Evolutionary conservation across 2,329 filamentous ascomycete genomes (phyloP).

Genomic region (Penicillium sp.): DNA sequence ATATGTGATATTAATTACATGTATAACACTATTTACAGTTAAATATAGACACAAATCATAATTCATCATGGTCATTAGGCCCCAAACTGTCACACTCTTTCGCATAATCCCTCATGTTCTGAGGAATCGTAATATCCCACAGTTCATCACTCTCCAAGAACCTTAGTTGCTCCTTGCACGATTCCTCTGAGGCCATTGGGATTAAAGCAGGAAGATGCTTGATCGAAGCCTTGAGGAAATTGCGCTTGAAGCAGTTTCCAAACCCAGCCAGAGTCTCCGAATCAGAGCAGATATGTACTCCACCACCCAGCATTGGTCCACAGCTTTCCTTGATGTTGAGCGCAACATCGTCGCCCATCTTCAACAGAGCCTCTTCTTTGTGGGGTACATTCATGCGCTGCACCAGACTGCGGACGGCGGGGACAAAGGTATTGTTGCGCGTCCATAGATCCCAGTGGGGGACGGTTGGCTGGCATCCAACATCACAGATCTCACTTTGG

Average conservation of each 20-base stretch:
- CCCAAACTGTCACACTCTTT: constrained; percentile 30
- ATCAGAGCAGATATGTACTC: constrained; percentile 36
- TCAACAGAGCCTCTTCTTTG: constrained; percentile 32
- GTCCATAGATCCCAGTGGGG: constrained; percentile 40
- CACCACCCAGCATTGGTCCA: constrained; percentile 31
- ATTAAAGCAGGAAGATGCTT: constrained; percentile 31
- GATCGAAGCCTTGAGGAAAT: constrained; percentile 34
- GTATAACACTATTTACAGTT: constrained; percentile 2
- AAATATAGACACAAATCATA: constrained; percentile 11
- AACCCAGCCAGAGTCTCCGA: constrained; percentile 33
- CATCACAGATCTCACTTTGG: constrained; percentile 36
- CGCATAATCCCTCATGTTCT: constrained; percentile 38
- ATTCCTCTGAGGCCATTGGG: constrained; percentile 33
- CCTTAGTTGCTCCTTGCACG: constrained; percentile 32
- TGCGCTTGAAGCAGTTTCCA: constrained; percentile 37
- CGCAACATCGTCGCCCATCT: constrained; percentile 39
- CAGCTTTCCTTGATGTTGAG: constrained; percentile 35
- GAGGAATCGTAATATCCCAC: constrained; percentile 36
- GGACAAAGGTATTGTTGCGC: constrained; percentile 38
- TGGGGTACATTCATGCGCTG: constrained; percentile 32
- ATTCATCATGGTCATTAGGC: constrained; percentile 21
- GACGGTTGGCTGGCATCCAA: constrained; percentile 35
- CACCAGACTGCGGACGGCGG: constrained; percentile 37
- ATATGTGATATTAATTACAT: not conserved
- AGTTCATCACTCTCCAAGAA: constrained; percentile 34